Evolutionary conservation across 75 land plant genomes (phyloP), one percentile per base, ranked within the genome.

Genomic region (Selaginella moellendorffii): DNA sequence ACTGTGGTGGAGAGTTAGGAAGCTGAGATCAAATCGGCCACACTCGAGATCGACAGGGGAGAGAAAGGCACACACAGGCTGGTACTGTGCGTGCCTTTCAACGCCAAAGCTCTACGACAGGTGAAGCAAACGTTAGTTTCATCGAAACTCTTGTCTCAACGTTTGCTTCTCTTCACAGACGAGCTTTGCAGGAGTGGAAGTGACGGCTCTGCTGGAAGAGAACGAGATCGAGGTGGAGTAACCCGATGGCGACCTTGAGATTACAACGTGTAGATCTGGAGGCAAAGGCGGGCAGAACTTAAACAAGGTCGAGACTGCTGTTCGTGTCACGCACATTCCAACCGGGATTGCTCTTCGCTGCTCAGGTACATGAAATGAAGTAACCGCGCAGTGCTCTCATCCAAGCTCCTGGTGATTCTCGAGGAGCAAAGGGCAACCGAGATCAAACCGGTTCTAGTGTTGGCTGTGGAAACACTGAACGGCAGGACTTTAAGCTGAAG

Each of bases 271-370:
- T 29, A 72, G 96, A 79, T 90, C 98, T 18, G 46, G 98, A 25
- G 98, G 98, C 8, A 86, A 82, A 74, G 98, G 98, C 8, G 98
- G 98, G 9, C 98, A 93, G 70, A 93, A 93, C 77, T 96, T 93
- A 51, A 93, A 93, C 71, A 93, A 93, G 70, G 88, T 93, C 61
- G 98, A 93, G 74, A 83, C 96, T 22, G 98, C 98, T 52, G 98
- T 93, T 30, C 83, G 98, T n/a, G 88, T 93, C 54, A 81, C 83
- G 31, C 98, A 93, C 71, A 79, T 89, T 66, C 98, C 98, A 22
- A 93, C 96, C 36, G 96, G 98, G 29, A 82, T 93, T 53, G 68
- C 83, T 51, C 76, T 93, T 54, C 85, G 87, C 5, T 93, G 98
- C 69, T 71, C 98, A 81, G 96, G 96, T 90, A 14, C 14, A 14